Conservation (phyloP, 257 asterid species). For the Scutellaria galericulata region DNA sequence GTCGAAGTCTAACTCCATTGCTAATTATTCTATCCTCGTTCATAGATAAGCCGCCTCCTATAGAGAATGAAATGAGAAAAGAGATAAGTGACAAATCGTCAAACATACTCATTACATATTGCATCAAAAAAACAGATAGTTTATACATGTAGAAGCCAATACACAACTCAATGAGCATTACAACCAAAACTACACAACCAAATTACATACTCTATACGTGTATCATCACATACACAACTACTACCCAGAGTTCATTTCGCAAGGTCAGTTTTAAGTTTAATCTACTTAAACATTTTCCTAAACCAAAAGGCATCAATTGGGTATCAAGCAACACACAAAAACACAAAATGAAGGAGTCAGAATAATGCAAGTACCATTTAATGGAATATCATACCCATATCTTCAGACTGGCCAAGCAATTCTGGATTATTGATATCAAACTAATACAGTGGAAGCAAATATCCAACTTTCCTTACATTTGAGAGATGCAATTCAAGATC, state of each 20-base stretch:
- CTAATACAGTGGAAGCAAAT: constrained; percentile 37
- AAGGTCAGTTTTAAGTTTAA: neutral
- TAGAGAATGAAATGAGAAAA: constrained; percentile 24
- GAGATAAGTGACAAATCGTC: constrained; percentile 2
- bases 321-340: constrained; percentile 39
- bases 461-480: constrained; percentile 29
- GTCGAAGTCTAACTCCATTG: constrained; percentile 68
- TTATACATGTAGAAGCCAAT: neutral
- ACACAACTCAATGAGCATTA: neutral
- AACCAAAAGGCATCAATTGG: constrained; percentile 24
- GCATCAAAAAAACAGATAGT: neutral
- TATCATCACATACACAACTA: neutral
- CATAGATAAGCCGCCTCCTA: constrained; percentile 44
- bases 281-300: constrained; percentile 3
- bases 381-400: constrained; percentile 35
- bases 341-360: neutral
- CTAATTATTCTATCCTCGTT: constrained; percentile 45
- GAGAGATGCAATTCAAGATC: constrained; percentile 30
- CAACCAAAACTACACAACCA: neutral
- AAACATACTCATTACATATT: neutral
- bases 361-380: constrained; percentile 3
- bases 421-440: neutral
- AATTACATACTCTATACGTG: neutral
- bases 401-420: constrained; percentile 17
- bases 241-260: neutral